Conservation (phyloP, 768 basidiomycete genomes). For the Termitomyces sp. region DNA sequence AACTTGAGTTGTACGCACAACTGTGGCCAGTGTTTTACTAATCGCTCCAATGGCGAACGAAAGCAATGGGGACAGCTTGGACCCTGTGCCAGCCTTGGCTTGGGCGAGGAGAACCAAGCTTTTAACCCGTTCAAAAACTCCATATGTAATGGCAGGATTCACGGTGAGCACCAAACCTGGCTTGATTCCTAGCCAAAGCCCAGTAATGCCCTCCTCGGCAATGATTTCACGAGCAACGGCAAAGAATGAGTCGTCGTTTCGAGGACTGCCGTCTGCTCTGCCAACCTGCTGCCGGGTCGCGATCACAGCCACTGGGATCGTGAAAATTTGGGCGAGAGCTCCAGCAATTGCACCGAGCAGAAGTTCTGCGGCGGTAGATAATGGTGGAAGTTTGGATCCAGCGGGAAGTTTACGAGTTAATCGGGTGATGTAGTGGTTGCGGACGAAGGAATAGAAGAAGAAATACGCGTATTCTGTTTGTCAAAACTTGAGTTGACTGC, state of each 20-base stretch:
- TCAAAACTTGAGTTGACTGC: not conserved
- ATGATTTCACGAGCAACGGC: constrained; percentile 83
- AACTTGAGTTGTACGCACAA: constrained; percentile 50
- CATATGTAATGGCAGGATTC: constrained; percentile 98
- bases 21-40: constrained; percentile 92
- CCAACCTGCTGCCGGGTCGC: constrained; percentile 96
- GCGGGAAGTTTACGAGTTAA: constrained; percentile 52
- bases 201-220: constrained; percentile 79
- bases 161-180: constrained; percentile 93
- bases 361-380: constrained; percentile 79
- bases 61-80: constrained; percentile 71
- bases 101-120: constrained; percentile 56
- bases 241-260: constrained; percentile 66
- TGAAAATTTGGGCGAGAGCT: constrained; percentile 94
- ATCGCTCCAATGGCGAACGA: constrained; percentile 86
- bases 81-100: constrained; percentile 32
- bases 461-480: constrained; percentile 94
- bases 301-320: constrained; percentile 96
- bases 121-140: constrained; percentile 90
- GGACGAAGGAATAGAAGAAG: constrained; percentile 95
- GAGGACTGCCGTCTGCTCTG: constrained; percentile 21
- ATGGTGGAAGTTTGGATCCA: constrained; percentile 53
- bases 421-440: constrained; percentile 75
- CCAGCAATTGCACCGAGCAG: constrained; percentile 89
- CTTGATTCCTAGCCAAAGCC: constrained; percentile 90